phyloP scores from a whole-genome alignment of 306 rosid species.

The Senna siamea region DNA sequence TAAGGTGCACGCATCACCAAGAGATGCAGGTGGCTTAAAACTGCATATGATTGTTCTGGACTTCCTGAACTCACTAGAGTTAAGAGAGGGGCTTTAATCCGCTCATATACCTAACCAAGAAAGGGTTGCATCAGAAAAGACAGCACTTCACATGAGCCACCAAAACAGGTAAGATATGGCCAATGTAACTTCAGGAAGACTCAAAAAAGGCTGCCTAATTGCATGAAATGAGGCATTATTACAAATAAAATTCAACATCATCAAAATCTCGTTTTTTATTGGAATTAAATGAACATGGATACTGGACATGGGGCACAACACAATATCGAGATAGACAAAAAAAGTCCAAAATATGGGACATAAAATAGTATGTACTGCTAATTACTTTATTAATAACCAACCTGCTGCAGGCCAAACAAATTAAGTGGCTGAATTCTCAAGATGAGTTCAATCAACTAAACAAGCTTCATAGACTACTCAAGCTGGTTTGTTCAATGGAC shows the following conservation, averaged over 20 bases:
- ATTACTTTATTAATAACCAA: not conserved
- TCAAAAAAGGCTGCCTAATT: conserved; percentile 15
- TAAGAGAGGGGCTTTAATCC: conserved; percentile 96
- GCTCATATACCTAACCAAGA: conserved; percentile 83
- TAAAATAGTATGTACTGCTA: not conserved
- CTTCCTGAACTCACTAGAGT: conserved; percentile 99
- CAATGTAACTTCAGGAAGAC: conserved; percentile 33
- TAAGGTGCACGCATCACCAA: conserved; percentile 99
- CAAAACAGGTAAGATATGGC: conserved; percentile 18
- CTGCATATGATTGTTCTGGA: conserved; percentile 97
- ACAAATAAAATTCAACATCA: not conserved
- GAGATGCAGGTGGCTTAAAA: conserved; percentile 94
- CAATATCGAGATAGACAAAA: not conserved
- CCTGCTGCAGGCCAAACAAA: not conserved
- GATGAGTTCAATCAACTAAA: too few species aligned
- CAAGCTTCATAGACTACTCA: too few species aligned
- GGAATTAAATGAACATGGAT: too few species aligned
- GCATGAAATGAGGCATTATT: not conserved
- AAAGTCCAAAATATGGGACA: conserved; percentile 19
- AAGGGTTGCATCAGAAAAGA: conserved; percentile 40
- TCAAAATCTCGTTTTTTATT: too few species aligned
- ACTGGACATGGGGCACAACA: conserved; percentile 10
- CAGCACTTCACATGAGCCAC: conserved; percentile 28
- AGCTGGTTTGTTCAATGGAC: too few species aligned
- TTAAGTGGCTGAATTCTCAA: not conserved